These are phyloP conservation scores for Venturia pyrina DNA, from an alignment of 2,329 filamentous ascomycete species.

Conservation along the genomic window DNA sequence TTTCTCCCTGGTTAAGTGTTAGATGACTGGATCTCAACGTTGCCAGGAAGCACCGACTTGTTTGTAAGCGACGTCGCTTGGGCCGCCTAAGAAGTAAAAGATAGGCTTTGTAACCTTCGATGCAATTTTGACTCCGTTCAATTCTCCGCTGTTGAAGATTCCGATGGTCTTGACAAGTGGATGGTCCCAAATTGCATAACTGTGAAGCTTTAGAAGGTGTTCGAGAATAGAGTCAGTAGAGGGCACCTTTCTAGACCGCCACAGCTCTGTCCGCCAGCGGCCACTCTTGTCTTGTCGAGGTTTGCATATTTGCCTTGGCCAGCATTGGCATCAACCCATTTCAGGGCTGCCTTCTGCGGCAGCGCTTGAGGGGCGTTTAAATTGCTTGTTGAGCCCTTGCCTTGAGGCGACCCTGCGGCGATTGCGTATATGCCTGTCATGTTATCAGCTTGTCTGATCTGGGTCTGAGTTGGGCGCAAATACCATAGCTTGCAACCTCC, in stretches of 20 bases:
- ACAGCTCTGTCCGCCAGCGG: conserved; percentile 10
- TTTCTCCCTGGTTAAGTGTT: conserved; percentile 6
- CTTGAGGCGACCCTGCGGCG: not conserved
- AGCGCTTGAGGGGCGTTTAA: conserved; percentile 1
- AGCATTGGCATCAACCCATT: conserved; percentile 10
- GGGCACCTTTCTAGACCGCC: conserved; percentile 11
- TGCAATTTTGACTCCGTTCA: not conserved
- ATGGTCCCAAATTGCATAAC: not conserved
- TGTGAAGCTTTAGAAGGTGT: not conserved
- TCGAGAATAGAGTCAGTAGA: not conserved
- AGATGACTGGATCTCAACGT: not conserved
- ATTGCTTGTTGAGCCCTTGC: conserved; percentile 3
- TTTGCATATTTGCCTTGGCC: conserved; percentile 11
- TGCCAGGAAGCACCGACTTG: conserved; percentile 2
- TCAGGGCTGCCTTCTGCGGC: conserved; percentile 2
- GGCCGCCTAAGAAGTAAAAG: conserved; percentile 12
- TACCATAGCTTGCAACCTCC: conserved; percentile 7
- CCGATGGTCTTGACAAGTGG: conserved; percentile 7
- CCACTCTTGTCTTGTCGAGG: conserved; percentile 3
- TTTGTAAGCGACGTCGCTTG: conserved; percentile 8
- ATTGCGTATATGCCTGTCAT: not conserved
- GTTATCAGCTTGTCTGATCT: not conserved
- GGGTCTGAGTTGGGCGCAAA: too few relatives aligned
- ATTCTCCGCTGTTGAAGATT: conserved; percentile 10
- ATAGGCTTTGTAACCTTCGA: conserved; percentile 9